Conservation (phyloP, 1,284 basidiomycete species). For the Termitomyces sp. region DNA sequence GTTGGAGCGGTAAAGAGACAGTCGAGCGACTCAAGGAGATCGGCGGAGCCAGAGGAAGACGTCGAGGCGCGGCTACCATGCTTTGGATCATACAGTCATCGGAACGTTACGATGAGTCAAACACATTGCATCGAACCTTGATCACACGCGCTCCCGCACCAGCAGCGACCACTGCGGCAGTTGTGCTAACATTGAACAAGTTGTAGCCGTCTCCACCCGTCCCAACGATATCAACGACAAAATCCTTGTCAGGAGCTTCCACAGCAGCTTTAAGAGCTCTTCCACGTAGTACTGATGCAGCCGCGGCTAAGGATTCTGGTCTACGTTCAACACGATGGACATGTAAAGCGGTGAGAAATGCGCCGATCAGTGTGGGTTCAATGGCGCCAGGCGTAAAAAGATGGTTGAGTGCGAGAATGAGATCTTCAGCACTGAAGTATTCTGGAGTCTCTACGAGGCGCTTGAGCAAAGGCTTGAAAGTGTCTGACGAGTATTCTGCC, state of each 20-base stretch:
- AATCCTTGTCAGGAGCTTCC: conserved; percentile 52
- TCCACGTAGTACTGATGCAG: conserved; percentile 69
- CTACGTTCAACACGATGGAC: conserved; percentile 69
- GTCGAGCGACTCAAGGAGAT: conserved; percentile 83
- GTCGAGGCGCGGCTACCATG: conserved; percentile 94
- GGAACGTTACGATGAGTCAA: not conserved
- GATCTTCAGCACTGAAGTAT: conserved; percentile 68
- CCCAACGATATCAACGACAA: conserved; percentile 66
- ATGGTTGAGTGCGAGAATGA: conserved; percentile 66
- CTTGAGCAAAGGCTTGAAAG: conserved; percentile 72
- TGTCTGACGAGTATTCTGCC: conserved; percentile 38
- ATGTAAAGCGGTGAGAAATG: conserved; percentile 80
- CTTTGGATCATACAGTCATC: conserved; percentile 33
- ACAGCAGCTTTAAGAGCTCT: conserved; percentile 61
- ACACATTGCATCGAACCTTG: conserved; percentile 55
- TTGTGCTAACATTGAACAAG: conserved; percentile 97
- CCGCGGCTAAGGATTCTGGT: conserved; percentile 71
- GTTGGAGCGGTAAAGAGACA: conserved; percentile 75
- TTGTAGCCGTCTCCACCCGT: conserved; percentile 92
- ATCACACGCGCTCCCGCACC: conserved; percentile 91
- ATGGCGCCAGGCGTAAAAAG: conserved; percentile 63
- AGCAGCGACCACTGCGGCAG: conserved; percentile 91
- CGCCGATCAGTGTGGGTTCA: conserved; percentile 70
- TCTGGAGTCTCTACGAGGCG: conserved; percentile 75
- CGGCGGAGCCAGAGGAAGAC: conserved; percentile 92